These are phyloP conservation scores for Serendipita sp. DNA, from an alignment of 768 basidiomycete species.

Conservation along the genomic window DNA sequence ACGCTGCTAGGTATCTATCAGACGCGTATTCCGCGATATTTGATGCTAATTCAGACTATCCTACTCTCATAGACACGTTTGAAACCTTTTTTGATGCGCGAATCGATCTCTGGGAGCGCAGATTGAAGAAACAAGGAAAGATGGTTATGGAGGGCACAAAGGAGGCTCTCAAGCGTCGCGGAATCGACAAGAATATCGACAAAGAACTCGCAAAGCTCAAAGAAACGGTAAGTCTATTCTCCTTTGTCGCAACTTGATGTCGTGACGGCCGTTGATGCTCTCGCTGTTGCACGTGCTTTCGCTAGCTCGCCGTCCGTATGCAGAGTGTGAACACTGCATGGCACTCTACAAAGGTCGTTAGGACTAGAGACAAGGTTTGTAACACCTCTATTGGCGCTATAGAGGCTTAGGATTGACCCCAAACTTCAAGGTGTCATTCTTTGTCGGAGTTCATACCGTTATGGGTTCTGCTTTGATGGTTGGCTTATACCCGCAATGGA, in stretches of 20 bases:
- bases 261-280: not conserved
- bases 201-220: slow-evolving; percentile 76
- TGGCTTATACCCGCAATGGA: slow-evolving; percentile 72
- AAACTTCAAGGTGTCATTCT: slow-evolving; percentile 46
- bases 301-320: slow-evolving; percentile 65
- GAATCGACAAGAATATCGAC: slow-evolving; percentile 66
- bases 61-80: slow-evolving; percentile 49
- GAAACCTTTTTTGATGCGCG: slow-evolving; percentile 93
- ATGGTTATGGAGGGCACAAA: slow-evolving; percentile 68
- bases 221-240: slow-evolving; percentile 40
- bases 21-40: not conserved
- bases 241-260: slow-evolving; percentile 7
- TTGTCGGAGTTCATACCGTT: slow-evolving; percentile 83
- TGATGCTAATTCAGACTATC: not conserved
- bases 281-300: not conserved
- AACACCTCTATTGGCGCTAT: not conserved
- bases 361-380: slow-evolving; percentile 52
- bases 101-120: slow-evolving; percentile 46
- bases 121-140: slow-evolving; percentile 74
- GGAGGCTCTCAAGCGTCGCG: slow-evolving; percentile 43
- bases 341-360: slow-evolving; percentile 81
- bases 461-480: slow-evolving; percentile 73
- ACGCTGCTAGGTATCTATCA: slow-evolving; percentile 58
- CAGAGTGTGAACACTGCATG: slow-evolving; percentile 63
- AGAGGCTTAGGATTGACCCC: not conserved